Evolutionary conservation across 495 filamentous ascomycete species (phyloP).

Genomic region (Xylaria palmicola): DNA sequence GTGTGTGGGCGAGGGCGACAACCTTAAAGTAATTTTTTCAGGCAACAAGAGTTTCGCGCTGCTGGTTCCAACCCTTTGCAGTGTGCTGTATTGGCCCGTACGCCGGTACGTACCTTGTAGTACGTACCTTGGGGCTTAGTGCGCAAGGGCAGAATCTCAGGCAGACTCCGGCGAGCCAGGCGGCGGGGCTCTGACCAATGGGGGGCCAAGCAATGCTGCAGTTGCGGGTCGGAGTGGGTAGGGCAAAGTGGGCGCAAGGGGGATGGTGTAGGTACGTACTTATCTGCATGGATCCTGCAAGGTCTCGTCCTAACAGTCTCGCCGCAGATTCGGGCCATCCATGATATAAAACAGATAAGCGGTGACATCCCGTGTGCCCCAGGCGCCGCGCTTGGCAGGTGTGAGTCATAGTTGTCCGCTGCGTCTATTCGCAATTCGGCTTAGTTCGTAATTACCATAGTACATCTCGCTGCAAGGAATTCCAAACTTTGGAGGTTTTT

Average conservation of each 20-base stretch:
- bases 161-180: background rate
- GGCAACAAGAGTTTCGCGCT: slow-evolving; percentile 26
- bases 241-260: slow-evolving; percentile 13
- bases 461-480: no score
- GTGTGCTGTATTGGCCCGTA: no score
- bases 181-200: background rate
- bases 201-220: no score
- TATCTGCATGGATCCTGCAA: slow-evolving; percentile 13
- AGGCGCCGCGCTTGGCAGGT: slow-evolving; percentile 14
- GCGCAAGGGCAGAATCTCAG: no score
- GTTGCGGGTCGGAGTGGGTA: no score
- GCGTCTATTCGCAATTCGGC: slow-evolving; percentile 7
- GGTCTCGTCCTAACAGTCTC: slow-evolving; percentile 24
- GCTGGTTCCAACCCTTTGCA: no score
- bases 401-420: slow-evolving; percentile 29
- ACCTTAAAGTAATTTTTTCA: slow-evolving; percentile 35
- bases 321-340: slow-evolving; percentile 14
- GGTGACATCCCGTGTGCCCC: slow-evolving; percentile 18
- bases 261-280: slow-evolving; percentile 10
- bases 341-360: slow-evolving; percentile 24
- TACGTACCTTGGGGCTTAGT: no score
- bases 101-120: no score
- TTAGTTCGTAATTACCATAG: no score
- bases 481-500: no score
- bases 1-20: slow-evolving; percentile 22